A percentile compares a stretch with the other conserved stretches of the same genome.
Evolutionary conservation across 2,329 filamentous ascomycete genomes (phyloP).

Genomic region (Emmonsiellopsis sp.): DNA sequence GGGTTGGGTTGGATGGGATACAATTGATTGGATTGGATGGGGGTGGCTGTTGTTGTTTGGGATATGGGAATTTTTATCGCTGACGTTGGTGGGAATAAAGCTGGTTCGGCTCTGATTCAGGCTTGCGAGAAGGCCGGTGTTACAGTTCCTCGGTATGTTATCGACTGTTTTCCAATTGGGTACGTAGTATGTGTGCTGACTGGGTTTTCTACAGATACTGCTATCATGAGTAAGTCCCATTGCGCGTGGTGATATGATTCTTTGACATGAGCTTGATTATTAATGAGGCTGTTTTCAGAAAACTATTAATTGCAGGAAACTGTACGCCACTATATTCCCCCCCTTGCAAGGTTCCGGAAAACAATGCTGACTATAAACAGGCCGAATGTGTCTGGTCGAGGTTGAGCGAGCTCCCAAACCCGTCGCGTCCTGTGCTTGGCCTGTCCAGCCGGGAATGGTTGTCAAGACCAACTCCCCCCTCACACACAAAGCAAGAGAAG

Average conservation of each 20-base stretch:
- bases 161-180: neutral
- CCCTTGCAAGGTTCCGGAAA: neutral
- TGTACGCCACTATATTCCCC: constrained; percentile 40
- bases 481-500: constrained; percentile 94
- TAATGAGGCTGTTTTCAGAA: constrained; percentile 43
- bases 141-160: constrained; percentile 68
- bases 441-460: constrained; percentile 96
- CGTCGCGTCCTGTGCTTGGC: constrained; percentile 97
- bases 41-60: constrained; percentile 26
- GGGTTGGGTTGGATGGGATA: neutral
- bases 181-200: neutral
- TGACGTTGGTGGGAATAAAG: constrained; percentile 36
- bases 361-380: constrained; percentile 16
- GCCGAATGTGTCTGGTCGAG: constrained; percentile 97
- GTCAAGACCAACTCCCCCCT: constrained; percentile 97
- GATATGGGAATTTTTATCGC: neutral
- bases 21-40: constrained; percentile 4
- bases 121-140: constrained; percentile 96
- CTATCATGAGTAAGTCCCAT: constrained; percentile 76
- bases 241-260: neutral
- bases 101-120: constrained; percentile 94
- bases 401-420: constrained; percentile 95
- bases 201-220: constrained; percentile 60
- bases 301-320: constrained; percentile 98
- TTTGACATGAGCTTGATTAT: constrained; percentile 1